Evolutionary conservation across 805 yeast species (phyloP).

Genomic region (Teunomyces stri): DNA sequence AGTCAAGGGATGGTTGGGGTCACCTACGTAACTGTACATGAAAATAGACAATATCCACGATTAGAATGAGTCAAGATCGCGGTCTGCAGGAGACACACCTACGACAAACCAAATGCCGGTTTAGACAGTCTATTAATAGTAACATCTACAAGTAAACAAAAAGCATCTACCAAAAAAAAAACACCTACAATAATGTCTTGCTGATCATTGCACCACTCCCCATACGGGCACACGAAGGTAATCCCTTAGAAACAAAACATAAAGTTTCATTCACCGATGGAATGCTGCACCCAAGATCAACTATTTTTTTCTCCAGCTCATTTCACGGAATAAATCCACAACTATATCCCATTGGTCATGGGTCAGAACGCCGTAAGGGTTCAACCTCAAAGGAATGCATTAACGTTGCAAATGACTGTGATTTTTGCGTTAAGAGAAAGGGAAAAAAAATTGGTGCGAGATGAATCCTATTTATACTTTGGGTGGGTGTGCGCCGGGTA

Average conservation of each 20-base stretch:
- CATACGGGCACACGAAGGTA: conserved; percentile 79
- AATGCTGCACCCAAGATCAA: conserved; percentile 75
- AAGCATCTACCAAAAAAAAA: background rate
- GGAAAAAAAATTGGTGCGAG: conserved; percentile 7
- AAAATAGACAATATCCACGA: background rate
- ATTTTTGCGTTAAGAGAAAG: conserved; percentile 51
- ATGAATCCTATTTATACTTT: conserved; percentile 14
- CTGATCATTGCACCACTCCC: conserved; percentile 64
- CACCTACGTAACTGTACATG: background rate
- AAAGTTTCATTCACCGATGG: conserved; percentile 43
- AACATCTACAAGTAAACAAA: no score
- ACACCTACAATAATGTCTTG: conserved; percentile 3
- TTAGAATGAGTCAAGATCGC: no score
- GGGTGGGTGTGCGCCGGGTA: conserved; percentile 24
- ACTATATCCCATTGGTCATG: conserved; percentile 65
- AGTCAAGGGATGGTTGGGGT: no score
- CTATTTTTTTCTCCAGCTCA: conserved; percentile 62
- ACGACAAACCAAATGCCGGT: no score
- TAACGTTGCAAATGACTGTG: conserved; percentile 63
- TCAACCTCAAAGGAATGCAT: conserved; percentile 71
- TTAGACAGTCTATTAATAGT: background rate
- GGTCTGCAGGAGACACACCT: no score
- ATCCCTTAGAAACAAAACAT: conserved; percentile 55
- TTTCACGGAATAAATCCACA: conserved; percentile 40
- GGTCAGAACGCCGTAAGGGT: conserved; percentile 66